Percentiles rank a stretch among this genome's conserved stretches.
Evolutionary conservation across 441 rosid species (phyloP).

Genomic region (Pelargonium myrrhifolium): DNA sequence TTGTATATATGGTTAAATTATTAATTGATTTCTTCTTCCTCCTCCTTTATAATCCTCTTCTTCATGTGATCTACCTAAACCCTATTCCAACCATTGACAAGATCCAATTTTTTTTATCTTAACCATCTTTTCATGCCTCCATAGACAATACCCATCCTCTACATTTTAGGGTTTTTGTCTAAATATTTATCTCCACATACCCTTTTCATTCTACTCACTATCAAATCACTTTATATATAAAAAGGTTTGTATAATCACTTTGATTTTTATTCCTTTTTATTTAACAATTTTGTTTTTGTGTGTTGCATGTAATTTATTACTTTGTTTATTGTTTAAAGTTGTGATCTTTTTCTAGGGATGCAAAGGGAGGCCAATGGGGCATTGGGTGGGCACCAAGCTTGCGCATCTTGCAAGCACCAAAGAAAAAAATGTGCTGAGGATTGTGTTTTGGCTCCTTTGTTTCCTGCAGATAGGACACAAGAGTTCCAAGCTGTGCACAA

Average conservation of each 20-base stretch:
- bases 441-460: constrained; percentile 23
- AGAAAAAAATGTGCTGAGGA: constrained; percentile 22
- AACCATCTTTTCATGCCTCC: constrained; percentile 38
- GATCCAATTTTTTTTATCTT: not conserved
- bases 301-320: not conserved
- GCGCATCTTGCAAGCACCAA: constrained; percentile 30
- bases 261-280: not conserved
- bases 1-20: not conserved
- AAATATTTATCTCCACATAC: constrained; percentile 22
- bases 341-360: constrained; percentile 18
- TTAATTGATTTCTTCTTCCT: not conserved
- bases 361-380: constrained; percentile 16
- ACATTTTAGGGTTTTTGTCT: constrained; percentile 7
- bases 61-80: constrained; percentile 51
- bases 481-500: constrained; percentile 26
- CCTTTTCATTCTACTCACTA: constrained; percentile 20
- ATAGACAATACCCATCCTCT: constrained; percentile 18
- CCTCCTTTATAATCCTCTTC: constrained; percentile 18
- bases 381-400: constrained; percentile 20
- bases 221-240: constrained; percentile 1
- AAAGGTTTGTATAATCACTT: constrained; percentile 17
- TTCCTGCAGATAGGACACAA: constrained; percentile 16
- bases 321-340: no score
- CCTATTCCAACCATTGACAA: constrained; percentile 30
- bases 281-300: not conserved